Evolutionary conservation across 768 basidiomycete species (phyloP), one percentile per base, ranked within the genome.

Genomic region (Cystofilobasidium macerans): DNA sequence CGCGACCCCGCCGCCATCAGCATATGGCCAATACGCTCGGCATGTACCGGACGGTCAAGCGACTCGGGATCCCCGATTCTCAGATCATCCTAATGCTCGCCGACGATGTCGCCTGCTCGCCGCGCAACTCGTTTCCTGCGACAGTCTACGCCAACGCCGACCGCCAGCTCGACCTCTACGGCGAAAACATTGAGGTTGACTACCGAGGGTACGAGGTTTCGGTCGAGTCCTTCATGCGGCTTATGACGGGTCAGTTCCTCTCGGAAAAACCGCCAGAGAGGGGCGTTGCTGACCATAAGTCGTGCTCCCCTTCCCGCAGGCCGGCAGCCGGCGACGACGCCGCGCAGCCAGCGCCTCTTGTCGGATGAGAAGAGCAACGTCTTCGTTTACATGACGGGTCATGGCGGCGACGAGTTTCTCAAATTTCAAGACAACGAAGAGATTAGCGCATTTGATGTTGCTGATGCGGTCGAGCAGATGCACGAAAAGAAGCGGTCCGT

Each of bases 391-490:
- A 88, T 98, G 89, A 94, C 95, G 0, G 95, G 95, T 0, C 95
- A 98, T 71, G 95, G 95, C 16, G 95, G 95, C 0, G 88, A 94
- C 72, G 95, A 95, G 76, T 99, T 98, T 75, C 83, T 99, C 73
- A 98, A 99, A 75, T 98, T 99, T 76, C 95, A 99, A 74, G 95
- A 99, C 74, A 92, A 88, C 74, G 95, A 98, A 76, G 95, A 99
- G 75, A 90, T 98, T 71, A 90, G 88, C 66, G 91, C 94, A 0
- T 90, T 88, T 65, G 95, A 98, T 74, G 83, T 98, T n/a, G 94
- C 94, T 0, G 94, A 98, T 74, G 93, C 95, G 1, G 88, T 98
- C 68, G 91, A 91, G 75, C 93, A 97, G 77, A 99, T 99, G 94
- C 92, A 86, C 80, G 88, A 93, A 75, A 97, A 97, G 81, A 86